Percentiles rank a stretch among this genome's conserved stretches.
Conservation (phyloP, 805 yeast species). For the Ogataea nonfermentans region DNA sequence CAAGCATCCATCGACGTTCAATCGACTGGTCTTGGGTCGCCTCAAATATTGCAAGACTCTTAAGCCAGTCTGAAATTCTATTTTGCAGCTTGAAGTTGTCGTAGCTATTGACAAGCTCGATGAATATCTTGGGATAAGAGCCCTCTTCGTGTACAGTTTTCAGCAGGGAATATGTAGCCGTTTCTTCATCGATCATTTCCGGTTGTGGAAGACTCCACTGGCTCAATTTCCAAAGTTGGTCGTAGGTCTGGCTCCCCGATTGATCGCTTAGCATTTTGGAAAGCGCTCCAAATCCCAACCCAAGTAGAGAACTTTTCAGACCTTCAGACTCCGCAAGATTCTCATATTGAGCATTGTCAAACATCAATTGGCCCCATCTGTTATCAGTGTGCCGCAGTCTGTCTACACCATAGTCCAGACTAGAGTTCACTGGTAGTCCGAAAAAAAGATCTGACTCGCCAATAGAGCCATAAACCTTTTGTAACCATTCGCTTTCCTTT, state of each 20-base stretch:
- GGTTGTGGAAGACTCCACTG: conserved; percentile 73
- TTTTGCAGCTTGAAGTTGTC: not conserved
- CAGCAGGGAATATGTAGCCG: conserved; percentile 50
- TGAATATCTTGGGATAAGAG: not conserved
- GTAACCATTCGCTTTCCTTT: conserved; percentile 22
- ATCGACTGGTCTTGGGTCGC: not conserved
- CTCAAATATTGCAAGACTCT: conserved; percentile 4
- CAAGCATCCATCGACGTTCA: conserved; percentile 1
- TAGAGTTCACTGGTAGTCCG: conserved; percentile 62
- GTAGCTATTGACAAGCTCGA: not conserved
- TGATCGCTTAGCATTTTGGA: conserved; percentile 40
- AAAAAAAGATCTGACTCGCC: conserved; percentile 61
- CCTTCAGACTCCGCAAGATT: conserved; percentile 28
- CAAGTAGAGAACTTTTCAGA: conserved; percentile 29
- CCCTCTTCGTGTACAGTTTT: conserved; percentile 28
- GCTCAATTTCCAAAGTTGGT: conserved; percentile 73
- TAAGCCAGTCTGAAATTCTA: conserved; percentile 1
- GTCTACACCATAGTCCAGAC: conserved; percentile 50
- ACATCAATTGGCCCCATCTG: conserved; percentile 39
- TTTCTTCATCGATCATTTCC: conserved; percentile 37
- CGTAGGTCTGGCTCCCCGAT: conserved; percentile 37
- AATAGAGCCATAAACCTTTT: conserved; percentile 47
- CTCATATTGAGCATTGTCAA: conserved; percentile 58
- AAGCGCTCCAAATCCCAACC: conserved; percentile 56
- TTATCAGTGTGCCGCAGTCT: conserved; percentile 35